A percentile compares a stretch with the other conserved stretches of the same genome.
Evolutionary conservation across 352 stramenopile species (phyloP).

Genomic region (Phytophthora sp.): DNA sequence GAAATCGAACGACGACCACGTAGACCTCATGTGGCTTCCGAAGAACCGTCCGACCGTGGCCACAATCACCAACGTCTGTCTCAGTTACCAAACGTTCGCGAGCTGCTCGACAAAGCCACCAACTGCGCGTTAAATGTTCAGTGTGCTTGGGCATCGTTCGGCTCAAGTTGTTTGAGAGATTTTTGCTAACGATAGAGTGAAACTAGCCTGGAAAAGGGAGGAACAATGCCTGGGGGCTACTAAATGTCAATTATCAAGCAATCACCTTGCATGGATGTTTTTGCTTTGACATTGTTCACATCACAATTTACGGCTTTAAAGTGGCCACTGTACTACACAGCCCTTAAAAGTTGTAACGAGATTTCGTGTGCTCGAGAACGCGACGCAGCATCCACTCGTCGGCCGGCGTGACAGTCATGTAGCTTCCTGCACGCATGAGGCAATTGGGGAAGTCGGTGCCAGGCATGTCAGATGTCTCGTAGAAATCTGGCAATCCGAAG

Average conservation of each 20-base stretch:
- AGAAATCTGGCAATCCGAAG: slow-evolving; percentile 13
- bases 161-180: no score
- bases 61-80: slow-evolving; percentile 33
- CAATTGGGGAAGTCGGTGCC: not conserved
- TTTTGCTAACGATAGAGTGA: no score
- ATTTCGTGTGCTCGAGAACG: slow-evolving; percentile 1
- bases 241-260: no score
- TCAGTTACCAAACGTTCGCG: slow-evolving; percentile 43
- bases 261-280: no score
- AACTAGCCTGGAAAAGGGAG: no score
- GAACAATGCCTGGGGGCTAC: no score
- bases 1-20: slow-evolving; percentile 37
- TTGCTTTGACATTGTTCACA: no score
- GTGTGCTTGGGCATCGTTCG: no score
- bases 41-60: slow-evolving; percentile 24
- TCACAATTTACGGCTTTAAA: no score
- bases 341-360: slow-evolving; percentile 9
- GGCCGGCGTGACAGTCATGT: slow-evolving; percentile 4
- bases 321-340: no score
- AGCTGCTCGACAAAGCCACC: slow-evolving; percentile 28
- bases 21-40: slow-evolving; percentile 48
- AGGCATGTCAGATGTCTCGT: slow-evolving; percentile 3
- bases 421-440: slow-evolving; percentile 6
- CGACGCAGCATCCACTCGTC: slow-evolving; percentile 23
- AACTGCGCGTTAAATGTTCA: slow-evolving; percentile 31